phyloP scores from a whole-genome alignment of 2,329 filamentous ascomycete species.

The Ascochyta pisi region DNA sequence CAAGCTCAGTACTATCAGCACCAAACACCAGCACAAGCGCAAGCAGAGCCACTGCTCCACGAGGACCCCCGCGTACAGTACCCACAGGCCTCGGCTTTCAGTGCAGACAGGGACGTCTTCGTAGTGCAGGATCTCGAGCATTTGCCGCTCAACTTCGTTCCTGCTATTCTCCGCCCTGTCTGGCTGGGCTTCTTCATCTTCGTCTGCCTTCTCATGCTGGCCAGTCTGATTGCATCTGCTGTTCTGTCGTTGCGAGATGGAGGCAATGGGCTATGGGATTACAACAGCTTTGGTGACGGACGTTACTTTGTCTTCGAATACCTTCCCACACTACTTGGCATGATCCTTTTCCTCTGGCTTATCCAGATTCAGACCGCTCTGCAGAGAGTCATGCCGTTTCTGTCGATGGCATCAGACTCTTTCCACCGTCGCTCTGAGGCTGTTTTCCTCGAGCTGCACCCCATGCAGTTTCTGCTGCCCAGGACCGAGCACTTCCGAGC shows the following conservation, averaged over 20 bases:
- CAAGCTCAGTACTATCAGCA: slow-evolving; percentile 13
- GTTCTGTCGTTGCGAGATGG: slow-evolving; percentile 47
- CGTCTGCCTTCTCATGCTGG: slow-evolving; percentile 73
- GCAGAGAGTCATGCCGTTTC: slow-evolving; percentile 79
- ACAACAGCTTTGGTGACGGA: slow-evolving; percentile 71
- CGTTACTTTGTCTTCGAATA: slow-evolving; percentile 88
- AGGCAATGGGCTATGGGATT: slow-evolving; percentile 71
- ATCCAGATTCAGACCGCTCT: slow-evolving; percentile 76
- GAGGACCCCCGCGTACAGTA: slow-evolving; percentile 9
- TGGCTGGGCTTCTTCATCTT: slow-evolving; percentile 68
- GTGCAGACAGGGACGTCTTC: slow-evolving; percentile 51
- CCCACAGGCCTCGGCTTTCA: slow-evolving; percentile 20
- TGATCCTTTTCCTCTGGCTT: slow-evolving; percentile 75
- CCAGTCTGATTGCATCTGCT: slow-evolving; percentile 74
- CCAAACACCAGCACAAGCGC: slow-evolving; percentile 9
- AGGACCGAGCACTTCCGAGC: slow-evolving; percentile 71
- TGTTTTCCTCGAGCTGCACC: slow-evolving; percentile 67
- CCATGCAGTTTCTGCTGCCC: slow-evolving; percentile 72
- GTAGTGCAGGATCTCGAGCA: slow-evolving; percentile 56
- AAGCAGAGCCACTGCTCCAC: slow-evolving; percentile 8
- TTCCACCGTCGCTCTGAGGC: slow-evolving; percentile 65
- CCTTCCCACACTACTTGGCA: slow-evolving; percentile 78
- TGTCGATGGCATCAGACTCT: slow-evolving; percentile 72
- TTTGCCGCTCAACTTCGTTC: slow-evolving; percentile 69
- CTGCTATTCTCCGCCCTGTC: slow-evolving; percentile 71